These are phyloP conservation scores for Thuidium tamariscinum DNA, from an alignment of 225 moss, liverwort and hornwort species.

Conservation along the genomic window DNA sequence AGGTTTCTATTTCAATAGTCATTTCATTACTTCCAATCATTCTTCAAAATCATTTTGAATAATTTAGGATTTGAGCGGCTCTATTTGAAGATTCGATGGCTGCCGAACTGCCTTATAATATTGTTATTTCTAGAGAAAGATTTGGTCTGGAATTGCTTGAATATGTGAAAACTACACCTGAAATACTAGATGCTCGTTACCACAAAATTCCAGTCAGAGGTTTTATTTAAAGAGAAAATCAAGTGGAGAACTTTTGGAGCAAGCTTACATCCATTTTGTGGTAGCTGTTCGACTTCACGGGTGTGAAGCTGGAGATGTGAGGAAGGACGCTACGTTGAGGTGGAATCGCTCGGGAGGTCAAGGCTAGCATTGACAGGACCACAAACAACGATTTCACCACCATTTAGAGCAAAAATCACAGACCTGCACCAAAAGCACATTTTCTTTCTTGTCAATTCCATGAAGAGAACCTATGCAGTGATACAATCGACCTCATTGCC, in stretches of 20 bases:
- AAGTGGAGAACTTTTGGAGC: neutral
- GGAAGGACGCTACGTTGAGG: neutral
- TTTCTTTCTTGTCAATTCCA: neutral
- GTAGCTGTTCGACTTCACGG: slow-evolving; percentile 2
- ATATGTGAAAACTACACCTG: neutral
- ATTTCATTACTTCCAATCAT: neutral
- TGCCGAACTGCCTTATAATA: neutral
- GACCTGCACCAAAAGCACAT: neutral
- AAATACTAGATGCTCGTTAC: neutral
- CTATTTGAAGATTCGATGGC: neutral
- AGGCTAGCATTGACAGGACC: slow-evolving; percentile 16
- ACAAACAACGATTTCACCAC: neutral
- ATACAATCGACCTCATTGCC: neutral
- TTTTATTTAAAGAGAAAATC: neutral
- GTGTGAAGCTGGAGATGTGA: neutral
- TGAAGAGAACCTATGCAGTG: neutral
- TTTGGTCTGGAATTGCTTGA: neutral
- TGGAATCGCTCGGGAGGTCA: slow-evolving; percentile 9
- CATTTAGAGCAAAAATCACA: neutral
- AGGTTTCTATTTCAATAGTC: neutral
- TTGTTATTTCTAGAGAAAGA: neutral
- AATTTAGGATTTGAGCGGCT: neutral
- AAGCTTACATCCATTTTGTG: slow-evolving; percentile 33
- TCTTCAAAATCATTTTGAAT: neutral
- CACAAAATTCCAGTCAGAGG: neutral